A percentile compares a stretch with the other conserved stretches of the same genome.
Conservation (phyloP, 768 basidiomycete genomes). For the Lactarius sp. region DNA sequence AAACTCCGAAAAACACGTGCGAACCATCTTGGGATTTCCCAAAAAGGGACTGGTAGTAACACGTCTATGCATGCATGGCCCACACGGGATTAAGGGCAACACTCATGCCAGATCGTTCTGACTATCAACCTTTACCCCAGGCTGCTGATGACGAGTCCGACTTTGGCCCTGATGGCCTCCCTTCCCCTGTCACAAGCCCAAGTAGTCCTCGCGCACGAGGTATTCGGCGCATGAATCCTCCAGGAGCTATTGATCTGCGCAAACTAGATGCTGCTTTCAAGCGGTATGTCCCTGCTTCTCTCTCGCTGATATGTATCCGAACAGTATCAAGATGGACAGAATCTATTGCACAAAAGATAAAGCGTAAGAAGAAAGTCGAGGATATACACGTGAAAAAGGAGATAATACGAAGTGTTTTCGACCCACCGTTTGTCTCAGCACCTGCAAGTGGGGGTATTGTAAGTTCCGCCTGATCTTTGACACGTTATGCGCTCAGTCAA, state of each 20-base stretch:
- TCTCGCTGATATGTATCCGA: not conserved
- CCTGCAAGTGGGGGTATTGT: slow-evolving; percentile 37
- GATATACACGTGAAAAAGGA: slow-evolving; percentile 56
- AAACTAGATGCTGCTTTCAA: slow-evolving; percentile 83
- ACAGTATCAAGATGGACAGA: slow-evolving; percentile 64
- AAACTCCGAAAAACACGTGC: not conserved
- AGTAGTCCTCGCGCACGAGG: slow-evolving; percentile 17
- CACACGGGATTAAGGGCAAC: not conserved
- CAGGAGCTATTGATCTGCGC: slow-evolving; percentile 71
- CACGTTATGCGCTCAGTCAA: not conserved
- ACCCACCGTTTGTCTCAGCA: slow-evolving; percentile 47
- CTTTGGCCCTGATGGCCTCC: slow-evolving; percentile 29
- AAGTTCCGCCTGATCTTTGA: slow-evolving; percentile 24
- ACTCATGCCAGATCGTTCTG: slow-evolving; percentile 42
- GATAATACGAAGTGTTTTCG: slow-evolving; percentile 79
- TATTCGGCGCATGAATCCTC: slow-evolving; percentile 37
- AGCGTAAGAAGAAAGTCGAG: slow-evolving; percentile 67
- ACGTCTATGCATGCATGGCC: not conserved
- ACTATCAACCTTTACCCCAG: slow-evolving; percentile 46
- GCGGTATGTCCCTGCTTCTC: slow-evolving; percentile 40
- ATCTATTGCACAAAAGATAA: slow-evolving; percentile 80
- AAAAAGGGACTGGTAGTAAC: not conserved
- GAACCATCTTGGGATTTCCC: not conserved
- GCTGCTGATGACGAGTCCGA: slow-evolving; percentile 36
- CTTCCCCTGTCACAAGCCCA: slow-evolving; percentile 29